These are phyloP conservation scores for Clavispora vitiphila DNA, from an alignment of 805 yeast species.

Conservation along the genomic window DNA sequence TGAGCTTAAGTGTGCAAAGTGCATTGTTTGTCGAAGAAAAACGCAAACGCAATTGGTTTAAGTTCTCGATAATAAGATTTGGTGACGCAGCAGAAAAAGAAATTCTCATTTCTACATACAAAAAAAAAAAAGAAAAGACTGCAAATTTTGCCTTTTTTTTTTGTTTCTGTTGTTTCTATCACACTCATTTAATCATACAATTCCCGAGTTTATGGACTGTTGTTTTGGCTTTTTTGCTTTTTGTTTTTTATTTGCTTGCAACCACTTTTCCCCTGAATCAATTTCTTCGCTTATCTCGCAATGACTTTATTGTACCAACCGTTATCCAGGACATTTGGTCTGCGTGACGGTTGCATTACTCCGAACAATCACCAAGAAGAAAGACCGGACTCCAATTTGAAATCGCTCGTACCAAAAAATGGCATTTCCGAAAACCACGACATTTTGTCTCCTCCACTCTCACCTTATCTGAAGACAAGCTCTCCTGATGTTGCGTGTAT, in stretches of 20 bases:
- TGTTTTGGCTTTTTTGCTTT: not conserved
- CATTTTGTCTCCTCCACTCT: constrained; percentile 25
- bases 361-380: constrained; percentile 17
- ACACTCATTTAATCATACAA: not conserved
- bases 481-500: constrained; percentile 9
- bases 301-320: constrained; percentile 34
- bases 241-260: constrained; percentile 6
- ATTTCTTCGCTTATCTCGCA: not conserved
- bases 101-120: constrained; percentile 9
- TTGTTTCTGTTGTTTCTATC: constrained; percentile 1
- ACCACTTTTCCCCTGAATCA: not conserved
- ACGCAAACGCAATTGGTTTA: not conserved
- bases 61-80: not conserved
- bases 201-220: not conserved
- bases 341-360: constrained; percentile 30
- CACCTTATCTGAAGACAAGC: constrained; percentile 16
- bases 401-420: not conserved
- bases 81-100: constrained; percentile 14
- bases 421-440: constrained; percentile 8
- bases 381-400: constrained; percentile 3
- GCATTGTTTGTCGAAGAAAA: not conserved
- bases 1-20: not conserved
- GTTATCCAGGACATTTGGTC: constrained; percentile 23
- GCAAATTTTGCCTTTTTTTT: constrained; percentile 6
- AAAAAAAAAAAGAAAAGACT: constrained; percentile 6